Evolutionary conservation across 306 rosid genomes (phyloP), one percentile per base, ranked within the genome.

Genomic region (Hippophae tibetana): DNA sequence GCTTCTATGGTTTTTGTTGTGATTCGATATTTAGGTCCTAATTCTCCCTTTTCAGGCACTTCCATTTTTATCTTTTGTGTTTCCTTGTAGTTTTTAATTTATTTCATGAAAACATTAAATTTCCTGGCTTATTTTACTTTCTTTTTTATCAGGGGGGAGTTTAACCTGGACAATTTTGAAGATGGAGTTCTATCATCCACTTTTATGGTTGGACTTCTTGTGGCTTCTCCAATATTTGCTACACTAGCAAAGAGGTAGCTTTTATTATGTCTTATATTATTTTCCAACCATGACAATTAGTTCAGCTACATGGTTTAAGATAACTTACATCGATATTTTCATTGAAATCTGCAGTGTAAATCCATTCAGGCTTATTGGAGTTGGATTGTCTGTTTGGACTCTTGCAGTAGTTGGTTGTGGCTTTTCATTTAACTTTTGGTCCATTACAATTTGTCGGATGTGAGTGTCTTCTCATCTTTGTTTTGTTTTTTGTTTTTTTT

Each of bases 181-280:
- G 95, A 90, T 79, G 97, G 97, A 12, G 65, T 82, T 66, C 67
- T 90, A 47, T 87, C 97, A 57, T 90, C 90, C 75, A 94, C 95
- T 12, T 90, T 90, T 76, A 84, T 90, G 97, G 95, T 84, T 64
- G 97, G 97, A 47, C 97, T 90, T 75, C 82, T 90, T 47, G 60
- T 90, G 66, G 88, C 95, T 56, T 90, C 95, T 61, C 95, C 94
- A 58, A 77, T 90, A 67, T 90, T 90, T 68, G 97, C 97, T 42
- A 77, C 86, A 44, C 78, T 90, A 57, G 86, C 94, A 61, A 90
- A 86, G 75, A 86, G 94, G 97, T 90, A 57, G 79, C 8, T 5
- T 11, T 23, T 10, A 49, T 49, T 23, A 12, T 13, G 14, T 49
- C 8, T 49, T 49, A 8, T 23, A 12, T 13, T 49, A 49, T 49